Evolutionary conservation across 352 stramenopile species (phyloP).

Genomic region (Pythium brachiatum): DNA sequence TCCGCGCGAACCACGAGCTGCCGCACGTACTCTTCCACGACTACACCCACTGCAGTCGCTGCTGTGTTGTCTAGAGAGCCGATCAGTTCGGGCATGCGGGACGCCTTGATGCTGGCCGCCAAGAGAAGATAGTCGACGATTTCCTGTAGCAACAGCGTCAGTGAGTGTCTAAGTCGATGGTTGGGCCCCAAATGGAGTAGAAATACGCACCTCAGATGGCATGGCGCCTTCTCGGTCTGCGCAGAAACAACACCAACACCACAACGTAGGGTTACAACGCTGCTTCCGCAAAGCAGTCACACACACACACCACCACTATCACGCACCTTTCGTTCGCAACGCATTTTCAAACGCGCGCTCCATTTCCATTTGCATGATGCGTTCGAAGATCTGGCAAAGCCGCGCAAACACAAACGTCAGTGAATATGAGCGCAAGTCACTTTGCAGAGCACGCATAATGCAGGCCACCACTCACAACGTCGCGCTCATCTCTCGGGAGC

Average conservation of each 20-base stretch:
- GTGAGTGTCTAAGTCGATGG: no score
- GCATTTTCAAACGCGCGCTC: constrained; percentile 46
- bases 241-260: background rate
- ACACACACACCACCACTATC: background rate
- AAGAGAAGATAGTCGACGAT: constrained; percentile 76
- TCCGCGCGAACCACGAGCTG: constrained; percentile 41
- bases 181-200: no score
- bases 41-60: constrained; percentile 61
- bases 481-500: background rate
- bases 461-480: background rate
- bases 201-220: constrained; percentile 51
- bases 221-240: constrained; percentile 40
- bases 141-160: constrained; percentile 34
- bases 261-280: no score
- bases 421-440: no score
- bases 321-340: constrained; percentile 38
- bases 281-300: no score
- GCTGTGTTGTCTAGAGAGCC: constrained; percentile 78
- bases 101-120: constrained; percentile 58
- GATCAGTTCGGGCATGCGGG: constrained; percentile 62
- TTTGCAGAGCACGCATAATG: background rate
- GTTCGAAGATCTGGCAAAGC: constrained; percentile 15
- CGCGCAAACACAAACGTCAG: background rate
- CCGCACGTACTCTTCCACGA: constrained; percentile 73
- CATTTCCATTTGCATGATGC: constrained; percentile 20